A percentile compares a stretch with the other conserved stretches of the same genome.
Conservation (phyloP, 2,329 filamentous ascomycete genomes). For the Hypoxylon sp. region DNA sequence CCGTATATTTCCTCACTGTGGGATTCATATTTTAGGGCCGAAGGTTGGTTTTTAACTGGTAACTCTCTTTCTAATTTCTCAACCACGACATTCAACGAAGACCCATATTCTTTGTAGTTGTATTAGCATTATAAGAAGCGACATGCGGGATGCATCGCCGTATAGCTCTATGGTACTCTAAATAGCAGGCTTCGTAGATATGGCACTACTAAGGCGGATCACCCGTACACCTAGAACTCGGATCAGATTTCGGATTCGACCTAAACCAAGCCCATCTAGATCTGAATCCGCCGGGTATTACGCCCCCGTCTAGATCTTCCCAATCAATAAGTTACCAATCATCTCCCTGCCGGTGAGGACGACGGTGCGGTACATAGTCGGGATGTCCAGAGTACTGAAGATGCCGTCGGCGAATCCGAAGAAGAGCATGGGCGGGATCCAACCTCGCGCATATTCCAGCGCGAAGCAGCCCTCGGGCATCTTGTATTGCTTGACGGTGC, state of each 20-base stretch:
- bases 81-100: not conserved
- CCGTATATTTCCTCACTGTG: too few relatives aligned
- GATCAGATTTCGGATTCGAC: not conserved
- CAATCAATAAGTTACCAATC: slow-evolving; percentile 76
- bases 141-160: slow-evolving; percentile 19
- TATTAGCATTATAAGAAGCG: slow-evolving; percentile 33
- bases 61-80: not conserved
- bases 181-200: slow-evolving; percentile 19
- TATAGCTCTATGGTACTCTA: slow-evolving; percentile 29
- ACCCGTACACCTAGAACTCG: not conserved
- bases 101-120: not conserved
- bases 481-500: slow-evolving; percentile 84
- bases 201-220: not conserved
- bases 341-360: slow-evolving; percentile 82
- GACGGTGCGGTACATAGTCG: slow-evolving; percentile 86
- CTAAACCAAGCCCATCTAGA: not conserved
- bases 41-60: not conserved
- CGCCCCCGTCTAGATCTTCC: slow-evolving; percentile 73
- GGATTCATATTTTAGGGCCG: not conserved
- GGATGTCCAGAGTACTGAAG: slow-evolving; percentile 84
- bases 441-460: slow-evolving; percentile 86
- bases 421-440: slow-evolving; percentile 93
- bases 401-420: slow-evolving; percentile 90
- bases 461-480: slow-evolving; percentile 84
- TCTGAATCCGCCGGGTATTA: not conserved